These are phyloP conservation scores for Daldinia decipiens DNA, from an alignment of 495 filamentous ascomycete species.

Conservation along the genomic window DNA sequence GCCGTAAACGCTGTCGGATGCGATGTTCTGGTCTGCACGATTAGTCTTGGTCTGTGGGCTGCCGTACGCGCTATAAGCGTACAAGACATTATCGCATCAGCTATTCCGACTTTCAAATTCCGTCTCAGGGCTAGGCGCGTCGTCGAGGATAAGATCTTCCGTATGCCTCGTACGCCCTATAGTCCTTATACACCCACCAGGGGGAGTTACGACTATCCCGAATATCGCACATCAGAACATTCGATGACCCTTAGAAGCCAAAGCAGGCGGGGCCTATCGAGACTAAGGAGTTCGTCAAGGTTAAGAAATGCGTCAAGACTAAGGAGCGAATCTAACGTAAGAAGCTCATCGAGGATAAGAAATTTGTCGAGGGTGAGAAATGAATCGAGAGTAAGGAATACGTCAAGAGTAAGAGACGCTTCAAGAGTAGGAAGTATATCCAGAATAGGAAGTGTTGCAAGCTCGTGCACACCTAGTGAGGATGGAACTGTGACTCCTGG, in stretches of 20 bases:
- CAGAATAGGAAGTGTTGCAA: conserved; percentile 34
- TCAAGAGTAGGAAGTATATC: conserved; percentile 10
- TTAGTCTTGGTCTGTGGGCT: conserved; percentile 65
- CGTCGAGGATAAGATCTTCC: conserved; percentile 17
- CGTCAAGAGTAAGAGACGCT: neutral
- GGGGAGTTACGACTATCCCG: conserved; percentile 29
- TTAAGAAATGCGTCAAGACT: neutral
- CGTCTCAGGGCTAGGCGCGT: neutral
- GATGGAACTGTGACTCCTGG: conserved; percentile 28
- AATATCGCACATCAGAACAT: conserved; percentile 32
- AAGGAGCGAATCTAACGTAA: neutral
- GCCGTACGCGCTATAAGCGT: conserved; percentile 60
- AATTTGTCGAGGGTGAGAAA: neutral
- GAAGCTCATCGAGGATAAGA: neutral
- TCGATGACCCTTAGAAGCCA: conserved; percentile 42
- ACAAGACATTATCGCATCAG: conserved; percentile 50
- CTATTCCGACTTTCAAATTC: conserved; percentile 35
- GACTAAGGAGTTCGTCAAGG: conserved; percentile 7
- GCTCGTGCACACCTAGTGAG: conserved; percentile 33
- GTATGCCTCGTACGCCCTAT: neutral
- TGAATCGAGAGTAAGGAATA: neutral
- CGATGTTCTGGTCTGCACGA: conserved; percentile 61
- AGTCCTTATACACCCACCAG: conserved; percentile 13
- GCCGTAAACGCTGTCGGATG: conserved; percentile 58
- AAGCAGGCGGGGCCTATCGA: conserved; percentile 29